Base-by-base conservation (phyloP, 2,329 filamentous ascomycete species). In the Stagonosporopsis vannaccii region DNA sequence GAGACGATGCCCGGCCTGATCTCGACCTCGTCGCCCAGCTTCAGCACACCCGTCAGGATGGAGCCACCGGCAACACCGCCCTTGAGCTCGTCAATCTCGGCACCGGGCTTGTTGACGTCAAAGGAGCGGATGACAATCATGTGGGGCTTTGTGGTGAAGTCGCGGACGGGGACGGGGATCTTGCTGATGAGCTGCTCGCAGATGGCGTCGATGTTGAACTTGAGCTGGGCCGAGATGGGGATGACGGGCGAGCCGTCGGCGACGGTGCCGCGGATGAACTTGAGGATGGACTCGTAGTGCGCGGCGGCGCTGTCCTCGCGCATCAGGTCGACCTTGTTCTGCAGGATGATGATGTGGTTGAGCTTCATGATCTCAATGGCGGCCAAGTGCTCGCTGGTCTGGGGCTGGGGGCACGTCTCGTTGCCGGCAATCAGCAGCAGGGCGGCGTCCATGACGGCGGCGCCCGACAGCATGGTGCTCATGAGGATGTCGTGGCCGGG, bases 321-420 rank as follows among this genome's bases (percentile, higher is more conserved):
- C 92, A 99, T 98, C 69, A 99, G 81, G 77, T 99, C 95, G 72
- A 99, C 95, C 86, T 99, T 99, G 84, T 99, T 99, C 81, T 99
- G 95, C 57, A 99, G 87, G 74, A 99, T 98, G 77, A 99, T 97
- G 80, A 99, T 97, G 82, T 99, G 96, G 79, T 96, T 92, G 63
- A 99, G 87, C 85, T 99, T 99, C 95, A 99, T 99, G 77, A 99
- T 99, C 80, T 99, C 95, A 75, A 99, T 98, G 65, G 95, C 95
- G 66, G 95, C 95, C 82, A 99, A 85, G 84, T 99, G 95, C 82
- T 99, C 95, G 22, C 94, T 97, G 17, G 95, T 99, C 81, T 99
- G 95, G 46, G 95, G 95, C 80, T 99, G 95, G 30, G 95, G 95
- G 82, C 95, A 98, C 48, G 91, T 88, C 89, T 99, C 95, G 82